A percentile compares a stretch with the other conserved stretches of the same genome.
Evolutionary conservation across 228 moss, liverwort and hornwort species (phyloP).

Genomic region (Sphagnum magellanicum): DNA sequence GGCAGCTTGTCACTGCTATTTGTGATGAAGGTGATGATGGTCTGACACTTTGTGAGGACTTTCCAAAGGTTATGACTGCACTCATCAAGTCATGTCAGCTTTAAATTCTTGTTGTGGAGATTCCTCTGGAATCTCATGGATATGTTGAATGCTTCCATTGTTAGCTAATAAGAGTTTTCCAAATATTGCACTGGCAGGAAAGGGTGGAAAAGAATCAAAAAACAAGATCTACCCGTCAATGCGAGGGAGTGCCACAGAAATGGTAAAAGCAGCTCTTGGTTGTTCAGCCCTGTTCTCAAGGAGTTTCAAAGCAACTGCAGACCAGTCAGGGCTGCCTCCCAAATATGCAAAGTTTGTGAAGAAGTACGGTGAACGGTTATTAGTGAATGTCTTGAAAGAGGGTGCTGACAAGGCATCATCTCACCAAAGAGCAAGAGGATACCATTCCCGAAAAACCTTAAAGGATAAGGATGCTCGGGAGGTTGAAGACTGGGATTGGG

Average conservation of each 20-base stretch:
- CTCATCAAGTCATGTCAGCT: no score
- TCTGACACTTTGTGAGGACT: no score
- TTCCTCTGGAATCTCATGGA: no score
- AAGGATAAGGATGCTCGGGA: conserved; percentile 40
- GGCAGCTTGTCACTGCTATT: no score
- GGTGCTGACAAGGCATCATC: conserved; percentile 18
- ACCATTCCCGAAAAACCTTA: conserved; percentile 55
- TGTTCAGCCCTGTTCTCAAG: conserved; percentile 20
- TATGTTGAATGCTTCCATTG: no score
- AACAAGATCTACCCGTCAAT: conserved; percentile 39
- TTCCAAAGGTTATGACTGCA: no score
- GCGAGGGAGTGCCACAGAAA: conserved; percentile 48
- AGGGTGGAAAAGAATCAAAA: neutral
- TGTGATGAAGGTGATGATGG: no score
- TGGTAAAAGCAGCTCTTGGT: conserved; percentile 69
- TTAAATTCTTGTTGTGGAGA: no score
- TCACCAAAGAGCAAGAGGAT: conserved; percentile 52
- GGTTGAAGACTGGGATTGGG: conserved; percentile 49
- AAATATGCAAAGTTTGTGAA: conserved; percentile 54
- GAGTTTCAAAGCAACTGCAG: conserved; percentile 9
- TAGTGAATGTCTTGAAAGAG: conserved; percentile 33
- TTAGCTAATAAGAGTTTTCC: no score
- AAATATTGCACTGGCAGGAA: no score
- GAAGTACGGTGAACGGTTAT: conserved; percentile 61
- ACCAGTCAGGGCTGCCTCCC: conserved; percentile 30